These are phyloP conservation scores for Aureobasidium sp. DNA, from an alignment of 2,329 filamentous ascomycete species.

Conservation along the genomic window DNA sequence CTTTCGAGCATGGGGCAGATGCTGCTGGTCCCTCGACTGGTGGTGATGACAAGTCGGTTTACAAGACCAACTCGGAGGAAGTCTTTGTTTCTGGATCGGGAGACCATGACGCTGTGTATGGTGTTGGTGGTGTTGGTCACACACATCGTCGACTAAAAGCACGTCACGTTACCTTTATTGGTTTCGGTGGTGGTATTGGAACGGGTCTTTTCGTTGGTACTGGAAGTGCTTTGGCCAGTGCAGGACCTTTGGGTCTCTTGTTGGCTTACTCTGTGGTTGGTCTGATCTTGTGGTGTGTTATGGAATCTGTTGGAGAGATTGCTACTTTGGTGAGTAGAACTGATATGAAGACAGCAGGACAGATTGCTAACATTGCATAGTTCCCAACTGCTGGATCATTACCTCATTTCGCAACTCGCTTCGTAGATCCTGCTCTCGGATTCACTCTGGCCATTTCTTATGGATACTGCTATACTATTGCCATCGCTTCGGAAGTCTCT, in stretches of 20 bases:
- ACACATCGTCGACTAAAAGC: conserved; percentile 17
- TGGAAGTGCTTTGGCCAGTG: conserved; percentile 38
- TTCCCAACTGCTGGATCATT: conserved; percentile 29
- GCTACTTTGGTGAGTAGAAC: conserved; percentile 22
- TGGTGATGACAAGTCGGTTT: conserved; percentile 2
- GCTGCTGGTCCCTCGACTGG: not conserved
- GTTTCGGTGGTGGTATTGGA: conserved; percentile 25
- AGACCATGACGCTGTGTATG: conserved; percentile 3
- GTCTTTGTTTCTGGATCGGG: conserved; percentile 3
- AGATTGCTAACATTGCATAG: conserved; percentile 5
- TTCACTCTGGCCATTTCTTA: conserved; percentile 28
- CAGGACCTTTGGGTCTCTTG: conserved; percentile 41
- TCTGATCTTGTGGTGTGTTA: conserved; percentile 26
- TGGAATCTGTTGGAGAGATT: conserved; percentile 29
- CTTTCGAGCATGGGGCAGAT: conserved; percentile 8
- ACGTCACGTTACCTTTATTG: conserved; percentile 19
- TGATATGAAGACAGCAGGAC: not conserved
- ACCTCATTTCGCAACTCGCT: conserved; percentile 26
- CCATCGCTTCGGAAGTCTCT: conserved; percentile 21
- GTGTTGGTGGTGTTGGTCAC: conserved; percentile 17
- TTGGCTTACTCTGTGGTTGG: conserved; percentile 36
- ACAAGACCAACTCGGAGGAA: conserved; percentile 2
- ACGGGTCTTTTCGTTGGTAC: conserved; percentile 47
- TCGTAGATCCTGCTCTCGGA: conserved; percentile 38
- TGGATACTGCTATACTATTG: conserved; percentile 22